phyloP scores from a whole-genome alignment of 352 stramenopile species.

The Phytophthora citrophthora region DNA sequence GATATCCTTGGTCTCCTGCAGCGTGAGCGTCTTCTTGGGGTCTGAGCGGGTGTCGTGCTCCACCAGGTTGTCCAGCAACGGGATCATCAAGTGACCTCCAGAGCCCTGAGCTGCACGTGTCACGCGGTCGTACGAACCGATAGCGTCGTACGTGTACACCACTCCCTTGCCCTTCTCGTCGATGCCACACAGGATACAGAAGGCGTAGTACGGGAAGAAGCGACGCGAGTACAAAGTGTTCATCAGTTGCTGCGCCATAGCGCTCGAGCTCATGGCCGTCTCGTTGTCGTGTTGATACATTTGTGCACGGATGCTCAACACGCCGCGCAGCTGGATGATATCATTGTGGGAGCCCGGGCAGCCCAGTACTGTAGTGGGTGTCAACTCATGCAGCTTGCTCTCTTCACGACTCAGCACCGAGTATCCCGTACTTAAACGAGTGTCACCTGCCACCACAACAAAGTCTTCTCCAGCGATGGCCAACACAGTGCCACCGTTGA shows the following conservation, averaged over 20 bases:
- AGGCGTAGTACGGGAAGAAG: slow-evolving; percentile 99
- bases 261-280: slow-evolving; percentile 91
- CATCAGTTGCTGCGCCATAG: slow-evolving; percentile 96
- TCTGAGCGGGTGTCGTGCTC: slow-evolving; percentile 91
- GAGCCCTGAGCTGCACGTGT: slow-evolving; percentile 85
- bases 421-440: slow-evolving; percentile 96
- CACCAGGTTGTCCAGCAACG: slow-evolving; percentile 98
- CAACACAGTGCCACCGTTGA: slow-evolving; percentile 88
- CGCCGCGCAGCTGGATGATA: slow-evolving; percentile 84
- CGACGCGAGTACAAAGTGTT: slow-evolving; percentile 98
- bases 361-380: slow-evolving; percentile 72
- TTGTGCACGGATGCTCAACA: slow-evolving; percentile 80
- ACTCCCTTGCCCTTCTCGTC: slow-evolving; percentile 96
- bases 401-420: slow-evolving; percentile 96
- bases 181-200: slow-evolving; percentile 97
- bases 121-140: slow-evolving; percentile 91
- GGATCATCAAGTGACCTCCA: slow-evolving; percentile 97
- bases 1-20: slow-evolving; percentile 97
- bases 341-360: slow-evolving; percentile 88
- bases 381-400: slow-evolving; percentile 89
- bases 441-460: slow-evolving; percentile 96
- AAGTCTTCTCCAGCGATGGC: slow-evolving; percentile 96
- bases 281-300: slow-evolving; percentile 97
- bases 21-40: slow-evolving; percentile 90
- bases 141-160: slow-evolving; percentile 99